These are phyloP conservation scores for Leccinum aurantiacum DNA, from an alignment of 768 basidiomycete species.

Conservation along the genomic window DNA sequence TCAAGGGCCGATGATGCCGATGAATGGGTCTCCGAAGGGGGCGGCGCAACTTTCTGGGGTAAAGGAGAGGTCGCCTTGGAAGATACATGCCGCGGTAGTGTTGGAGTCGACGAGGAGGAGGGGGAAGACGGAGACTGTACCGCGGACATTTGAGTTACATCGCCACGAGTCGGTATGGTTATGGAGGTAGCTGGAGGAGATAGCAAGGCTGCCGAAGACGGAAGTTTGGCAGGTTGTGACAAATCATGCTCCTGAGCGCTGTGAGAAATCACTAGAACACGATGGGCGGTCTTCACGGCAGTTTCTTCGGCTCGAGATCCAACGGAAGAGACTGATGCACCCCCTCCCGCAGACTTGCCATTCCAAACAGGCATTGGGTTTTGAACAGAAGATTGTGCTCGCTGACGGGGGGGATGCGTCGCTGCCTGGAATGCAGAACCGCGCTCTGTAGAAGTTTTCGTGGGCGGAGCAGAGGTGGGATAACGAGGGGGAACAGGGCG, in stretches of 20 bases:
- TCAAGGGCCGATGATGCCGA: constrained; percentile 37
- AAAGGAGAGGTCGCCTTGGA: constrained; percentile 12
- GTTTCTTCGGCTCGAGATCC: constrained; percentile 10
- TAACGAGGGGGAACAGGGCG: constrained; percentile 62
- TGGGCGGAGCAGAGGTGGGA: constrained; percentile 43
- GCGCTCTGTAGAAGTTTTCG: constrained; percentile 41
- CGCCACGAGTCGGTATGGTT: constrained; percentile 3
- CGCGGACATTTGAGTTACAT: neutral
- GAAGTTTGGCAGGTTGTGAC: neutral
- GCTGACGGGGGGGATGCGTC: constrained; percentile 20
- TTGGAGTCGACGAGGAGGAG: constrained; percentile 6
- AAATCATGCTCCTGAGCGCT: constrained; percentile 6
- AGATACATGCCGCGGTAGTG: constrained; percentile 13
- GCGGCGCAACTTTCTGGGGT: constrained; percentile 9
- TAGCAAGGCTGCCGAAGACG: constrained; percentile 4
- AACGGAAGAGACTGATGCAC: constrained; percentile 2
- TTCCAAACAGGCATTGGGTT: constrained; percentile 22
- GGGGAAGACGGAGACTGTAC: neutral
- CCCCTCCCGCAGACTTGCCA: constrained; percentile 15
- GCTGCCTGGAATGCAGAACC: constrained; percentile 20
- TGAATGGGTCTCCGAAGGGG: constrained; percentile 18
- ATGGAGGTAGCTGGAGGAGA: constrained; percentile 7
- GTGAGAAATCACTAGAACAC: constrained; percentile 9
- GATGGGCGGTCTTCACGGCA: neutral
- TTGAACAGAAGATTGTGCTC: constrained; percentile 29